Base-by-base conservation (phyloP, 2,329 filamentous ascomycete genomes). In the Aspergillus bombycis region DNA sequence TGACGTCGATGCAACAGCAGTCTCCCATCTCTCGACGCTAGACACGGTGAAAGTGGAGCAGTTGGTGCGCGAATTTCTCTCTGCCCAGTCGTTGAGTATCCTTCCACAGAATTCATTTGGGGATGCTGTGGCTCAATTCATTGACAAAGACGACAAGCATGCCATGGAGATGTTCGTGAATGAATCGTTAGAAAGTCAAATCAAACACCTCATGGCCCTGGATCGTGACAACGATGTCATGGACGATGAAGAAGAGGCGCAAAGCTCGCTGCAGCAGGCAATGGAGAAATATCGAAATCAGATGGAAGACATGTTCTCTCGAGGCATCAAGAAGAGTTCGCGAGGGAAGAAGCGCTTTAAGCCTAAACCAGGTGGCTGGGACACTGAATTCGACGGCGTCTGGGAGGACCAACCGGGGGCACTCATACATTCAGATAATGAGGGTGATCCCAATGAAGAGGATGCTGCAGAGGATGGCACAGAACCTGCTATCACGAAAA, bases 61-160 rank as follows among this genome's bases (percentile, higher is more conserved):
- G 67, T 84, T 99, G 0, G 94, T 99, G 0, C 86, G 90, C 57
- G 93, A 98, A 69, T 97, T 94, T 71, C 85, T 99, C 3, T 87
- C 87, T 0, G 91, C 92, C 0, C 94, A 98, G 72, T 94, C 92
- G 0, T 86, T 99, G 36, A 96, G 94, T 62, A 95, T 99, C 56
- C 84, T 99, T 0, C 95, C 95, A 0, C 92, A 97, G 71, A 95
- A 94, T 34, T 91, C 91, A 0, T 97, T 99, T 72, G 91, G 93
- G 19, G 94, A 98, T 72, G 95, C 95, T 0, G 93, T 99, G 6
- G 90, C 89, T 54, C 91, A 96, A 65, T 99, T 95, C 71, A 93
- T 99, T 30, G 89, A 94, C 75, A 98, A 98, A 70, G 93, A 97
- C 68, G 95, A 99, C 80, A 96, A 94, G 74, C 89, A 95, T 71